phyloP scores from a whole-genome alignment of 257 asterid genomes.

The Schizonepeta tenuifolia region DNA sequence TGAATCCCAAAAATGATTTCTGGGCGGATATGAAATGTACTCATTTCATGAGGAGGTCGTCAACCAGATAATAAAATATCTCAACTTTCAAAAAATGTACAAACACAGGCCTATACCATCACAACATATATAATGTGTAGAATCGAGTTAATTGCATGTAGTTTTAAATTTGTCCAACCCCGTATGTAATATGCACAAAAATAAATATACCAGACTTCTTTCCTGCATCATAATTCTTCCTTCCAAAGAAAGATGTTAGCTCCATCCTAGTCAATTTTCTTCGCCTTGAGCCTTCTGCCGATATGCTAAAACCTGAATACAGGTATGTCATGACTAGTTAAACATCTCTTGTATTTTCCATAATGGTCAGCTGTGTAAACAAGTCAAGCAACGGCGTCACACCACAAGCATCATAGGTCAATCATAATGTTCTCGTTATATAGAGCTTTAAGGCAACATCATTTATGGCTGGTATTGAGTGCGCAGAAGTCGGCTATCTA shows the following conservation, averaged over 20 bases:
- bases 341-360: background rate
- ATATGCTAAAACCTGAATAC: conserved; percentile 71
- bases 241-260: conserved; percentile 13
- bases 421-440: background rate
- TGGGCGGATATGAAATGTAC: no score
- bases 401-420: background rate
- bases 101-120: conserved; percentile 21
- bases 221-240: conserved; percentile 29
- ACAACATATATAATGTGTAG: conserved; percentile 10
- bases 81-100: conserved; percentile 10
- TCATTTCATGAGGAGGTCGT: no score
- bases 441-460: background rate
- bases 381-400: background rate
- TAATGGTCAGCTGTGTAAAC: background rate
- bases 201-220: conserved; percentile 29
- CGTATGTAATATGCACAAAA: conserved; percentile 33
- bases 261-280: conserved; percentile 28
- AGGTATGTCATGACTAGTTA: conserved; percentile 13
- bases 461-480: background rate
- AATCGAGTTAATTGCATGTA: conserved; percentile 19
- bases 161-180: conserved; percentile 16
- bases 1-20: no score
- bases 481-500: background rate
- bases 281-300: conserved; percentile 46
- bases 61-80: background rate